Evolutionary conservation across 2,329 filamentous ascomycete genomes (phyloP).

Genomic region (Parafenestella ontariensis): DNA sequence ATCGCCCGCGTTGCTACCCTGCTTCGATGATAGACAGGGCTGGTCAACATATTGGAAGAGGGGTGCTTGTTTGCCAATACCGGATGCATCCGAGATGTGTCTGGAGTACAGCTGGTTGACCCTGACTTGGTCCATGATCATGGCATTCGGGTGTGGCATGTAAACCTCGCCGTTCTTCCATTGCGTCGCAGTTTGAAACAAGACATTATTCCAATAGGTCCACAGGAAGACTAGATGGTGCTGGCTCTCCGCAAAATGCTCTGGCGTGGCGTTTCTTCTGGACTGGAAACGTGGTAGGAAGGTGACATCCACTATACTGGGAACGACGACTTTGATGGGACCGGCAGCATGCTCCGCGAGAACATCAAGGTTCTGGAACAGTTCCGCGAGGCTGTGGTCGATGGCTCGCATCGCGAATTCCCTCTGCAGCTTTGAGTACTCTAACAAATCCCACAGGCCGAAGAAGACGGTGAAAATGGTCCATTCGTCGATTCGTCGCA

Average conservation of each 20-base stretch:
- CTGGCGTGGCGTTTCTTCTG: conserved; percentile 26
- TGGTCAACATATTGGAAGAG: conserved; percentile 43
- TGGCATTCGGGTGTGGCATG: conserved; percentile 42
- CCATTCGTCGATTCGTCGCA: conserved; percentile 33
- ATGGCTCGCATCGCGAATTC: conserved; percentile 39
- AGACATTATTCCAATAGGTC: conserved; percentile 45
- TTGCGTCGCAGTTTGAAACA: conserved; percentile 35
- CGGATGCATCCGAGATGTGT: conserved; percentile 42
- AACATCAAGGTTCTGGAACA: conserved; percentile 44
- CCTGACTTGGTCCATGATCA: conserved; percentile 45
- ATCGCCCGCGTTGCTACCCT: conserved; percentile 13
- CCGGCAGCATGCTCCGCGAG: conserved; percentile 34
- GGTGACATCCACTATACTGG: conserved; percentile 44
- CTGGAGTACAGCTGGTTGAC: conserved; percentile 40
- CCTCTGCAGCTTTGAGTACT: conserved; percentile 39
- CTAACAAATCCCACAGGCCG: conserved; percentile 47
- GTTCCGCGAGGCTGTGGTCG: conserved; percentile 39
- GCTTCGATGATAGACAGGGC: conserved; percentile 39
- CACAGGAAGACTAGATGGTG: conserved; percentile 43
- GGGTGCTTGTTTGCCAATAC: conserved; percentile 39
- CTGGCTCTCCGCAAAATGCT: conserved; percentile 41
- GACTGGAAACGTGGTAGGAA: conserved; percentile 45
- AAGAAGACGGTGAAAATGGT: conserved; percentile 48
- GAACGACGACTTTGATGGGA: conserved; percentile 39
- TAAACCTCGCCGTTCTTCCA: conserved; percentile 43